Evolutionary conservation across 176 grass and related monocot species (phyloP).

Genomic region (Luzula sylvatica): DNA sequence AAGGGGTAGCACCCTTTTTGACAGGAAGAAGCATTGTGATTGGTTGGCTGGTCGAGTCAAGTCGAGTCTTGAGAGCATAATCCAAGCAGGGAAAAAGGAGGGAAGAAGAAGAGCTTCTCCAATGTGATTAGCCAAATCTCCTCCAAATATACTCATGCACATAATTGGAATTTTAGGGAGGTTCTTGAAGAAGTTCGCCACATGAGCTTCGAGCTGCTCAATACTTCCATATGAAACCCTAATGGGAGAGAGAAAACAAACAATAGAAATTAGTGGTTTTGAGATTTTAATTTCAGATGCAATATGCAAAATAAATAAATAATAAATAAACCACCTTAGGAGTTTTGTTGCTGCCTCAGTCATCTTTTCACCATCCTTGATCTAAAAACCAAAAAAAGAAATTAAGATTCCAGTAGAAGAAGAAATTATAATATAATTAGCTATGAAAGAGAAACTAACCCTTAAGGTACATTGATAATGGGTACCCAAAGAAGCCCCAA

Average conservation of each 20-base stretch:
- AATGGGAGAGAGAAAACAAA: conserved; percentile 21
- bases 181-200: conserved; percentile 47
- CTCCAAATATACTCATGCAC: conserved; percentile 77
- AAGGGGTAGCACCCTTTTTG: too few species aligned
- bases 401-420: conserved; percentile 14
- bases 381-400: conserved; percentile 11
- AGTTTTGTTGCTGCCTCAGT: too few species aligned
- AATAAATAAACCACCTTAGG: too few species aligned
- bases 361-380: conserved; percentile 51
- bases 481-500: conserved; percentile 46
- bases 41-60: conserved; percentile 40
- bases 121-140: conserved; percentile 46
- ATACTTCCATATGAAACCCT: conserved; percentile 42
- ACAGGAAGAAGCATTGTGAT: conserved; percentile 71
- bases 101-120: conserved; percentile 44
- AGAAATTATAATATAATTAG: conserved; percentile 1
- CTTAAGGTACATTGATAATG: conserved; percentile 31
- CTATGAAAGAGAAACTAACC: conserved; percentile 34
- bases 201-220: conserved; percentile 50
- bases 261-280: too few species aligned
- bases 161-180: conserved; percentile 67
- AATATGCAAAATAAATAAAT: too few species aligned
- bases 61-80: conserved; percentile 64
- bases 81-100: conserved; percentile 57
- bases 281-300: too few species aligned